Evolutionary conservation across 441 rosid genomes (phyloP).

Genomic region (Manihot esculenta): DNA sequence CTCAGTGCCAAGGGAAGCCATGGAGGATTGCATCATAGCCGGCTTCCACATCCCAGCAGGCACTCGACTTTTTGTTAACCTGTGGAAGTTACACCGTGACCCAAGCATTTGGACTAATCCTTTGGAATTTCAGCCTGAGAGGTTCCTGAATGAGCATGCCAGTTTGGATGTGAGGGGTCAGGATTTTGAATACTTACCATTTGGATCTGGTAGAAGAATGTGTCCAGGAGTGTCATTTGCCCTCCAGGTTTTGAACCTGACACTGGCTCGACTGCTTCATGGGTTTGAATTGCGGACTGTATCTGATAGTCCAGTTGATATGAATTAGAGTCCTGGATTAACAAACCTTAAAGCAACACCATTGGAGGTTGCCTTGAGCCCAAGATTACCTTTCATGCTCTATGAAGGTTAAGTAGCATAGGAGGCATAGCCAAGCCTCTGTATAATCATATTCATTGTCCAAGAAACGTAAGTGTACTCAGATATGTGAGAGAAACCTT

Average conservation of each 20-base stretch:
- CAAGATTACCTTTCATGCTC: conserved; percentile 37
- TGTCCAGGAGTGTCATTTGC: conserved; percentile 39
- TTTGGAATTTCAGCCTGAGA: conserved; percentile 37
- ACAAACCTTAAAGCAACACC: conserved; percentile 34
- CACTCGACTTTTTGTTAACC: conserved; percentile 48
- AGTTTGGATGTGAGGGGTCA: conserved; percentile 31
- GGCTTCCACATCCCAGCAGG: conserved; percentile 43
- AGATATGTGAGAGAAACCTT: too few species aligned
- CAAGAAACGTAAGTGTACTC: too few species aligned
- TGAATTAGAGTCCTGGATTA: conserved; percentile 37
- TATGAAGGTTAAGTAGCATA: conserved; percentile 11
- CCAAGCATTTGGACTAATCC: conserved; percentile 43
- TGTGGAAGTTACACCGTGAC: conserved; percentile 53
- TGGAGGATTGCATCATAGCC: conserved; percentile 44
- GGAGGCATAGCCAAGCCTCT: neutral
- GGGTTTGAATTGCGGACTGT: conserved; percentile 35
- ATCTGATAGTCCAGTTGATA: conserved; percentile 27
- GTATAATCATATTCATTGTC: neutral
- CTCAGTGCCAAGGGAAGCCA: conserved; percentile 42
- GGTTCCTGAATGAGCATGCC: conserved; percentile 32
- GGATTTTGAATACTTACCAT: conserved; percentile 33
- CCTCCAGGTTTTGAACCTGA: conserved; percentile 29
- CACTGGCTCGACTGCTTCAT: conserved; percentile 39
- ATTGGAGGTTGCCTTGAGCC: conserved; percentile 38
- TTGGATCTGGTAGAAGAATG: conserved; percentile 37